Percentiles rank a stretch among this genome's conserved stretches.
phyloP scores from a whole-genome alignment of 139 green algal species.

The Chlorella sp. region DNA sequence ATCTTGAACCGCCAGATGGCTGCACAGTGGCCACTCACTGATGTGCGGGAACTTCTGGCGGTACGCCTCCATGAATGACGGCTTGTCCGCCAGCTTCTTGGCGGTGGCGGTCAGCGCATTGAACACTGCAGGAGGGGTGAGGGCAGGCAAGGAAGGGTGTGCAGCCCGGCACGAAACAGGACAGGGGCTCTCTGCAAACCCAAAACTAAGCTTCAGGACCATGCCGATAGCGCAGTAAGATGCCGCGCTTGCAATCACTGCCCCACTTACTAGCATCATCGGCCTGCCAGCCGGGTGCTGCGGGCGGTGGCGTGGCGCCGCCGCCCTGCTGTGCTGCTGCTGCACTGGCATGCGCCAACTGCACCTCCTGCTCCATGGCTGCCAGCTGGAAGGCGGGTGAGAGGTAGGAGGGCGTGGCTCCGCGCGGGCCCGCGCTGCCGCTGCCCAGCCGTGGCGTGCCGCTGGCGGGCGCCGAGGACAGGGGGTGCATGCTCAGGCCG shows the following conservation, averaged over 20 bases:
- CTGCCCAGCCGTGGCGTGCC: neutral
- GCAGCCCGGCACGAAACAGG: neutral
- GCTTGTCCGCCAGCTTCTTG: conserved; percentile 27
- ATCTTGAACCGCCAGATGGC: too few species aligned
- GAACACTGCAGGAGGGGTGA: conserved; percentile 4
- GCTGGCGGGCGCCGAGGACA: neutral
- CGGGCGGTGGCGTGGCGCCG: neutral
- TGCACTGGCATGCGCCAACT: conserved; percentile 20
- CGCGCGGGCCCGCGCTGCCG: neutral
- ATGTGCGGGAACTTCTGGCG: conserved; percentile 29
- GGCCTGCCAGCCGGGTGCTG: neutral
- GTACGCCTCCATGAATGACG: conserved; percentile 33
- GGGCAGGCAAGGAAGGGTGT: neutral
- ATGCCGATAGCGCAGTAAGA: neutral
- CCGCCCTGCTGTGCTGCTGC: neutral
- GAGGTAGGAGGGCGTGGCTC: conserved; percentile 9
- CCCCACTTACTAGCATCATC: conserved; percentile 12
- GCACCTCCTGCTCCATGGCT: conserved; percentile 35
- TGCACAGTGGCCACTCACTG: neutral
- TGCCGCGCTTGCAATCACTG: neutral
- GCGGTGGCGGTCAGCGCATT: conserved; percentile 22
- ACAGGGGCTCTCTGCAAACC: neutral
- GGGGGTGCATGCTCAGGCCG: neutral
- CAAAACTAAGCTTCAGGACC: too few species aligned
- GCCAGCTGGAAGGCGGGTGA: conserved; percentile 34